Percentiles rank a stretch among this genome's conserved stretches.
These are phyloP conservation scores for Emericellopsis atlantica DNA, from an alignment of 2,329 filamentous ascomycete genomes.

Conservation along the genomic window DNA sequence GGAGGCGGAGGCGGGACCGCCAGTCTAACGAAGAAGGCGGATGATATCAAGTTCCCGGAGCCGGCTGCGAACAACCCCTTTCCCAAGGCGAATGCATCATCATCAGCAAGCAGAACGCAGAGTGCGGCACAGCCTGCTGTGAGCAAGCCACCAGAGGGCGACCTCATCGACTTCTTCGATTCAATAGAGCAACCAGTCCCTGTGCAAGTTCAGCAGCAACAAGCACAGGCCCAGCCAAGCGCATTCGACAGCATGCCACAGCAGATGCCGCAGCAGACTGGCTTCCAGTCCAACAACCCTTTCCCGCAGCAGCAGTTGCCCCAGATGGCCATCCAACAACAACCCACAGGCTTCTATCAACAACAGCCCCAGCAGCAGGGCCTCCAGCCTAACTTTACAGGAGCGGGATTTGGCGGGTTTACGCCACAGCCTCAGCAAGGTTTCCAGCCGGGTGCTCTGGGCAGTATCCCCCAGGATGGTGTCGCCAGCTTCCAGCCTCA, in stretches of 20 bases:
- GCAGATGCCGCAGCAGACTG: background rate
- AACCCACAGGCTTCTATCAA: slow-evolving; percentile 14
- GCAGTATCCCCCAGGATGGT: slow-evolving; percentile 46
- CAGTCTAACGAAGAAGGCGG: slow-evolving; percentile 19
- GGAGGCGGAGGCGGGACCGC: slow-evolving; percentile 16
- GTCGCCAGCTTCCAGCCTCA: slow-evolving; percentile 36
- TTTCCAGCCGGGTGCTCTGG: slow-evolving; percentile 40
- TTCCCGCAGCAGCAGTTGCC: background rate
- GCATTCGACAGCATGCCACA: background rate
- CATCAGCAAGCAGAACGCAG: slow-evolving; percentile 10
- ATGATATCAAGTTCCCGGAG: slow-evolving; percentile 22
- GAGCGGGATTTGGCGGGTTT: slow-evolving; percentile 76
- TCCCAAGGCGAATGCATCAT: slow-evolving; percentile 18
- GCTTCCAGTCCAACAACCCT: background rate
- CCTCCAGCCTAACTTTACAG: slow-evolving; percentile 42
- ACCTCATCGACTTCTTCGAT: slow-evolving; percentile 90
- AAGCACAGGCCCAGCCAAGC: background rate
- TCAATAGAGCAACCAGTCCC: slow-evolving; percentile 70
- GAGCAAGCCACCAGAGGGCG: slow-evolving; percentile 54
- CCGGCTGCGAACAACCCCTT: slow-evolving; percentile 29
- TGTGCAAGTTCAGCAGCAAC: slow-evolving; percentile 7
- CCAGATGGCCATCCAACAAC: slow-evolving; percentile 3
- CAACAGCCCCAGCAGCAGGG: slow-evolving; percentile 27
- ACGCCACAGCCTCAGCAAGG: slow-evolving; percentile 41
- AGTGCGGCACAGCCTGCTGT: slow-evolving; percentile 29